Conservation (phyloP, 2,329 filamentous ascomycete genomes). For the Penicillium paneum region DNA sequence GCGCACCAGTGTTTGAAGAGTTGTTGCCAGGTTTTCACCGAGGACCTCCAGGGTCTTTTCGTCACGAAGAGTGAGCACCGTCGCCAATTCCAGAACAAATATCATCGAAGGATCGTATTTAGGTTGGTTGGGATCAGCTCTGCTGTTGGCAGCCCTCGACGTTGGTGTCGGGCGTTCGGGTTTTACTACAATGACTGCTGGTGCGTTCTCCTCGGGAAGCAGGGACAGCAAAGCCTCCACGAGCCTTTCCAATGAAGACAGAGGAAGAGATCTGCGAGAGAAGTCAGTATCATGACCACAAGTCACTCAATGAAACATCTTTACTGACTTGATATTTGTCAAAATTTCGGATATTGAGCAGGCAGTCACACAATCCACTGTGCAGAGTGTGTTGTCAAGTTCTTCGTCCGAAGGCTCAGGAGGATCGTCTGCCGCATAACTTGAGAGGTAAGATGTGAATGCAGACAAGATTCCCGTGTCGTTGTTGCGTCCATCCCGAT, state of each 20-base stretch:
- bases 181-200: slow-evolving; percentile 84
- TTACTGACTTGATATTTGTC: slow-evolving; percentile 70
- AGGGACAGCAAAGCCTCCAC: slow-evolving; percentile 73
- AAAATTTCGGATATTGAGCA: slow-evolving; percentile 83
- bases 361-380: slow-evolving; percentile 88
- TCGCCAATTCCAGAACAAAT: slow-evolving; percentile 88
- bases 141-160: slow-evolving; percentile 57
- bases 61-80: slow-evolving; percentile 74
- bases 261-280: slow-evolving; percentile 56
- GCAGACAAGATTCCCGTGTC: slow-evolving; percentile 90
- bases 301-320: not conserved
- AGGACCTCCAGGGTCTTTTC: slow-evolving; percentile 67
- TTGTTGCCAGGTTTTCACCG: slow-evolving; percentile 75
- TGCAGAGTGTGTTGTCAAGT: slow-evolving; percentile 89
- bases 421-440: slow-evolving; percentile 95
- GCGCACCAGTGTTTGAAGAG: slow-evolving; percentile 75
- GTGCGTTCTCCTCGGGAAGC: slow-evolving; percentile 79
- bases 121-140: slow-evolving; percentile 54
- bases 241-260: slow-evolving; percentile 58
- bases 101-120: slow-evolving; percentile 82
- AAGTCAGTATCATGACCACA: slow-evolving; percentile 14
- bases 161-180: slow-evolving; percentile 70
- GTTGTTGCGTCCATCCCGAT: slow-evolving; percentile 71
- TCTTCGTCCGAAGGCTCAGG: slow-evolving; percentile 97
- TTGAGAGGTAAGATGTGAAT: slow-evolving; percentile 96